phyloP scores from a whole-genome alignment of 805 yeast genomes.

The Yarrowia osloensis region DNA sequence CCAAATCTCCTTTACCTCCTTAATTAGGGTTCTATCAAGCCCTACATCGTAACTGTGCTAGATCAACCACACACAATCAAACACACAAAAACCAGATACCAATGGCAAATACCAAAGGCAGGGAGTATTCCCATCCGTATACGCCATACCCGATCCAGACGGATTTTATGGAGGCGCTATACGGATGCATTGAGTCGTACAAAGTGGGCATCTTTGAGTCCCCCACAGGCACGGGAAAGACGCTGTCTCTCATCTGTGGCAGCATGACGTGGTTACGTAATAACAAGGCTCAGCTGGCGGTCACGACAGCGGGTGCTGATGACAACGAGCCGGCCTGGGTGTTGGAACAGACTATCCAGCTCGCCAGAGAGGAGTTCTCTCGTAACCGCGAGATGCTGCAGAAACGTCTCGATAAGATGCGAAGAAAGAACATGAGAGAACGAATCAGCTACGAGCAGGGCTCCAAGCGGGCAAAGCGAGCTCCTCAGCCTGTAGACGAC shows the following conservation, averaged over 20 bases:
- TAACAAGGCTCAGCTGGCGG: conserved; percentile 42
- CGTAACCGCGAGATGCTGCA: conserved; percentile 38
- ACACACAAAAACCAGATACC: neutral
- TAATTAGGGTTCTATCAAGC: neutral
- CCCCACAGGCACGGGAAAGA: conserved; percentile 91
- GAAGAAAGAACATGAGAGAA: conserved; percentile 34
- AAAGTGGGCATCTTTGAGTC: conserved; percentile 85
- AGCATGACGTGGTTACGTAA: conserved; percentile 79
- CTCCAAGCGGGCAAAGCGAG: neutral
- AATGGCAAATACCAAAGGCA: neutral
- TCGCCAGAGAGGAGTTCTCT: conserved; percentile 34
- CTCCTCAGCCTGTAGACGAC: conserved; percentile 45
- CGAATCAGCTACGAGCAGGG: conserved; percentile 30
- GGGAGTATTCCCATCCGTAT: conserved; percentile 61
- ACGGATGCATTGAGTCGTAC: conserved; percentile 55
- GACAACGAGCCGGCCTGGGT: conserved; percentile 77
- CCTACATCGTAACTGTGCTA: neutral
- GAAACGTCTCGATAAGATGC: conserved; percentile 32
- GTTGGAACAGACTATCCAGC: conserved; percentile 44
- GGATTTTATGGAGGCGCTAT: conserved; percentile 74
- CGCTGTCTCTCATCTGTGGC: conserved; percentile 82
- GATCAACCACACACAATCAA: neutral
- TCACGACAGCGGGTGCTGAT: conserved; percentile 39
- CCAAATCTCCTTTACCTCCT: neutral
- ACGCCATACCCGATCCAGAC: conserved; percentile 77